These are phyloP conservation scores for Paraphoma sp. DNA, from an alignment of 2,329 filamentous ascomycete genomes.

Conservation along the genomic window DNA sequence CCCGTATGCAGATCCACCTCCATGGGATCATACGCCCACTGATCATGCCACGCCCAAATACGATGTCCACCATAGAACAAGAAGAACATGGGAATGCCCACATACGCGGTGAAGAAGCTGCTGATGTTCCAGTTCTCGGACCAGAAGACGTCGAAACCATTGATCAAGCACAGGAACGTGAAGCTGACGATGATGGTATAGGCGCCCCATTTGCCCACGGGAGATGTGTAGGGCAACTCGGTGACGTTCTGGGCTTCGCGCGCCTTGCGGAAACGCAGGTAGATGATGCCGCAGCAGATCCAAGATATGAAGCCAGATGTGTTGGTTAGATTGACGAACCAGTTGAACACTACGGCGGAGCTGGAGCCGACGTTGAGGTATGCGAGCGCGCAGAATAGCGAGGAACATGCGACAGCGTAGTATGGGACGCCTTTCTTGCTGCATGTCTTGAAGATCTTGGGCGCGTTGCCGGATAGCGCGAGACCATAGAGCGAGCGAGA, in stretches of 20 bases:
- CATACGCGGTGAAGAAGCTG: conserved; percentile 71
- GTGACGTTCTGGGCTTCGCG: conserved; percentile 61
- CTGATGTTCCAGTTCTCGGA: conserved; percentile 67
- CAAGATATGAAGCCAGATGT: conserved; percentile 61
- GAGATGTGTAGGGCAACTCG: conserved; percentile 61
- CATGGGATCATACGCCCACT: conserved; percentile 58
- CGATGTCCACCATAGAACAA: conserved; percentile 62
- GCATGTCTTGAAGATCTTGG: conserved; percentile 65
- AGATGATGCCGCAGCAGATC: conserved; percentile 63
- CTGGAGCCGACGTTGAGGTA: conserved; percentile 57
- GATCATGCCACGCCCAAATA: conserved; percentile 55
- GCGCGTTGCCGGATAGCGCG: conserved; percentile 70
- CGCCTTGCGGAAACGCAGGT: conserved; percentile 66
- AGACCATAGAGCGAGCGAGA: conserved; percentile 61
- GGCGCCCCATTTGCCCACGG: conserved; percentile 69
- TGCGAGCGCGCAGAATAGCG: conserved; percentile 54
- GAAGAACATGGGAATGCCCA: conserved; percentile 69
- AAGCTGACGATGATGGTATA: conserved; percentile 66
- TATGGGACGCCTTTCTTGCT: conserved; percentile 66
- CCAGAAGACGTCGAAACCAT: conserved; percentile 79
- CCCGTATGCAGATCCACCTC: conserved; percentile 62
- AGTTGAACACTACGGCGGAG: conserved; percentile 63
- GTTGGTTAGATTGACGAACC: conserved; percentile 74
- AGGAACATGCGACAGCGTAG: conserved; percentile 52
- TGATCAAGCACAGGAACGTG: conserved; percentile 70